phyloP scores from a whole-genome alignment of 495 filamentous ascomycete species.

The Talaromyces proteolyticus region DNA sequence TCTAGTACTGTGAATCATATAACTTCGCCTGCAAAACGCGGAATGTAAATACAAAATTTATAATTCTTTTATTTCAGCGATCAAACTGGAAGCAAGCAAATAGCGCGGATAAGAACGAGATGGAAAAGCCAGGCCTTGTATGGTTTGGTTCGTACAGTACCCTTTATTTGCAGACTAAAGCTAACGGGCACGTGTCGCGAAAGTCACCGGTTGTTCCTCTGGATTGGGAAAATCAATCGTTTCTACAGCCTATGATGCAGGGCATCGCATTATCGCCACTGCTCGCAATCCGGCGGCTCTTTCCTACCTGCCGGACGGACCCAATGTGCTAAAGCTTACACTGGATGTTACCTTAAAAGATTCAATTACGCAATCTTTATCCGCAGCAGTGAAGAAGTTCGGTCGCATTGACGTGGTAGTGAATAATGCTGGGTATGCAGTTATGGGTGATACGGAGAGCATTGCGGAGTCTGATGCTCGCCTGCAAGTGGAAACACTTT shows the following conservation, averaged over 20 bases:
- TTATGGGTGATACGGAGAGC: slow-evolving; percentile 40
- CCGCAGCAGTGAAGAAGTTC: slow-evolving; percentile 20
- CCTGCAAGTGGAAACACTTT: slow-evolving; percentile 45
- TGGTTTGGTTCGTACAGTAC: no score
- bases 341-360: slow-evolving; percentile 36
- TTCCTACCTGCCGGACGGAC: slow-evolving; percentile 27
- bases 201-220: slow-evolving; percentile 25
- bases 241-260: slow-evolving; percentile 23
- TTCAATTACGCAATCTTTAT: slow-evolving; percentile 25
- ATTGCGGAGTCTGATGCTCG: slow-evolving; percentile 30
- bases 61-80: no score
- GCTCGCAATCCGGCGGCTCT: slow-evolving; percentile 30
- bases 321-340: slow-evolving; percentile 30
- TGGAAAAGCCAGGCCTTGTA: no score
- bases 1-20: no score
- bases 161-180: no score
- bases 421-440: slow-evolving; percentile 45
- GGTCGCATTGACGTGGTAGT: slow-evolving; percentile 47
- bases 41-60: no score
- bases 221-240: slow-evolving; percentile 40
- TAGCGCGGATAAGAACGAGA: no score
- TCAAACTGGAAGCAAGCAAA: no score
- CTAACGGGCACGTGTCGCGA: no score
- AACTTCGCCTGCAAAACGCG: no score
- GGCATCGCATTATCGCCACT: slow-evolving; percentile 43